Evolutionary conservation across 129 eudicot species (phyloP).

Genomic region (Pittosporum tobira): DNA sequence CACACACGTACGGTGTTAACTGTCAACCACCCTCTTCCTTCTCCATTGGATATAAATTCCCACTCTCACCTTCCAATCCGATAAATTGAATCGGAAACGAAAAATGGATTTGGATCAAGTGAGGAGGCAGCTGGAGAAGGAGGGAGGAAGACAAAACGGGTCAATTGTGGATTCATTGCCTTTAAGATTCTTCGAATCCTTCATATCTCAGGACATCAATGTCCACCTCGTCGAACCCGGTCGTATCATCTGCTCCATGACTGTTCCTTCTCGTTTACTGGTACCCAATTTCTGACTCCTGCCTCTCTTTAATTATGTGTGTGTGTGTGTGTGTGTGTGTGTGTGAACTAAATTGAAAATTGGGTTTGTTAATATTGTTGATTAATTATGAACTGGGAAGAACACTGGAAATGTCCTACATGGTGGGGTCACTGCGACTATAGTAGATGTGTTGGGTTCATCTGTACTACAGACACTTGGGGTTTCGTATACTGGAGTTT

Average conservation of each 20-base stretch:
- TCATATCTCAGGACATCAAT: conserved; percentile 50
- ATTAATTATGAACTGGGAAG: conserved; percentile 23
- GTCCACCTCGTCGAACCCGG: conserved; percentile 62
- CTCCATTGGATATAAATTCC: no score
- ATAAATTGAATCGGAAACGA: no score
- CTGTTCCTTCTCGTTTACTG: conserved; percentile 74
- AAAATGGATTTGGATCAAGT: conserved; percentile 50
- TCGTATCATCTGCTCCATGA: conserved; percentile 76
- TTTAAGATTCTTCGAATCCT: conserved; percentile 55
- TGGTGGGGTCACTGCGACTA: conserved; percentile 85
- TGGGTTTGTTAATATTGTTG: conserved; percentile 11
- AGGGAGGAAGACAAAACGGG: conserved; percentile 21
- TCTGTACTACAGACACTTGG: conserved; percentile 44
- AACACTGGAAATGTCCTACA: conserved; percentile 60
- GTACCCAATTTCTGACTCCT: conserved; percentile 14
- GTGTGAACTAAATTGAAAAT: neutral
- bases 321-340: conserved; percentile 1
- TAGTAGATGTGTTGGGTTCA: conserved; percentile 77
- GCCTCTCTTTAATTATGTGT: neutral
- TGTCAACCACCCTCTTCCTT: no score
- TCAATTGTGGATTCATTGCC: conserved; percentile 52
- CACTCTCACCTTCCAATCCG: no score
- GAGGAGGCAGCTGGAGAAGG: conserved; percentile 43
- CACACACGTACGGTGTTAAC: no score
- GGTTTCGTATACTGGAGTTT: conserved; percentile 43